Evolutionary conservation across 495 filamentous ascomycete species (phyloP), one percentile per base, ranked within the genome.

Genomic region (Talaromyces ruber): DNA sequence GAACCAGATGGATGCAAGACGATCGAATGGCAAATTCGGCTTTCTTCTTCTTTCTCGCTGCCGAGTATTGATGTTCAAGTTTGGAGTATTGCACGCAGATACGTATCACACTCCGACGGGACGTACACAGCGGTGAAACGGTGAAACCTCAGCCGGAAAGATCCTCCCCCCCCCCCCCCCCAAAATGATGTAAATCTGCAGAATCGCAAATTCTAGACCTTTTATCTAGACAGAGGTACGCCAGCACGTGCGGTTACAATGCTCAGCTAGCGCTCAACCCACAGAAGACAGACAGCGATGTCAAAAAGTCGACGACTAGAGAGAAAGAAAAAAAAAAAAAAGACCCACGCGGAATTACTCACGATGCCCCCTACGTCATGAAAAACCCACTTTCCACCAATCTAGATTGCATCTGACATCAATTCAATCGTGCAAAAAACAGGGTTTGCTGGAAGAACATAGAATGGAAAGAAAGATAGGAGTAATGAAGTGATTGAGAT

Each of bases 281-380:
- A n/a, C n/a, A n/a, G n/a, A n/a, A n/a, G n/a, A n/a, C n/a, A n/a
- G n/a, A n/a, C n/a, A n/a, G n/a, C n/a, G n/a, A n/a, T n/a, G n/a
- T n/a, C n/a, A n/a, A n/a, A n/a, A n/a, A n/a, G n/a, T n/a, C n/a
- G n/a, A n/a, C n/a, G n/a, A n/a, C n/a, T n/a, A 53, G 6, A 18
- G 47, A 16, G 4, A 53, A 24, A 24, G 12, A 11, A 4, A 7
- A 8, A 11, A 2, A 53, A 22, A 54, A 54, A 28, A 54, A 54
- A 26, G 22, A 25, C 26, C 51, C 51, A 14, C 26, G 4, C 22
- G 22, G 51, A 54, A 25, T n/a, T 25, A 28, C 51, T 26, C 51
- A 54, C 51, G 26, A 54, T 54, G 24, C 51, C 24, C 24, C 51
- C 51, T 54, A 54, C 51, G 51, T 54, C 51, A 54, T 54, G 51